Evolutionary conservation across 2,329 filamentous ascomycete species (phyloP), one percentile per base, ranked within the genome.

Genomic region (Nothophaeocryptopus gaeumannii): DNA sequence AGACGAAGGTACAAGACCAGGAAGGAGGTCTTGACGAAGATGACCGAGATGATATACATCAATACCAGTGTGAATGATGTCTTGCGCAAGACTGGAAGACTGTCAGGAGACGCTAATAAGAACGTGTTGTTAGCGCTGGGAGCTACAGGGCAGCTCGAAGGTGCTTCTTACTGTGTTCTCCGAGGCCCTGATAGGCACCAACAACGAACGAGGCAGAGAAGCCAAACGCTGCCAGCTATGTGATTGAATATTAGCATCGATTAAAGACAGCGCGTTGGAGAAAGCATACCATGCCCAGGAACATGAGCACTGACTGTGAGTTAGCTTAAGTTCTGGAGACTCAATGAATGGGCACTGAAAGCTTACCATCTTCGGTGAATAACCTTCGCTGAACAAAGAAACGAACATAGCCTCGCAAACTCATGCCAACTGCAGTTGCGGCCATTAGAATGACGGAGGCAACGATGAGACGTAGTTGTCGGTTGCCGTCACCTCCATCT

Each of bases 341-440:
- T 42, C 8, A 31, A 31, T 45, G 3, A 26, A 20, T 39, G n/a
- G 11, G 11, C n/a, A 20, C 16, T 8, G 20, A n/a, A 15, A 20
- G 29, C 53, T 13, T 43, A 56, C 54, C 46, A 47, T 56, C 54
- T 31, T 56, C 54, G 15, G 38, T n/a, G 13, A 56, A 56, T 10
- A 47, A n/a, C 46, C 53, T 56, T 5, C 54, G 16, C 29, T 48
- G 40, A 26, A 57, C 33, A 13, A 39, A 43, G 8, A 55, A 12
- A 20, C 55, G 38, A 13, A 49, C 34, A 14, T 57, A 55, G 5
- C 53, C 20, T 13, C 55, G 46, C 5, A 57, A 45, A 39, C 43
- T 50, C n/a, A 48, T 53, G 0, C 46, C 49, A 2, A 50, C n/a
- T 5, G 45, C 38, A 13, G 49, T 48, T 1, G 55, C 30, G 8